Evolutionary conservation across 2,329 filamentous ascomycete genomes (phyloP).

Genomic region (Hysterium pulicare): DNA sequence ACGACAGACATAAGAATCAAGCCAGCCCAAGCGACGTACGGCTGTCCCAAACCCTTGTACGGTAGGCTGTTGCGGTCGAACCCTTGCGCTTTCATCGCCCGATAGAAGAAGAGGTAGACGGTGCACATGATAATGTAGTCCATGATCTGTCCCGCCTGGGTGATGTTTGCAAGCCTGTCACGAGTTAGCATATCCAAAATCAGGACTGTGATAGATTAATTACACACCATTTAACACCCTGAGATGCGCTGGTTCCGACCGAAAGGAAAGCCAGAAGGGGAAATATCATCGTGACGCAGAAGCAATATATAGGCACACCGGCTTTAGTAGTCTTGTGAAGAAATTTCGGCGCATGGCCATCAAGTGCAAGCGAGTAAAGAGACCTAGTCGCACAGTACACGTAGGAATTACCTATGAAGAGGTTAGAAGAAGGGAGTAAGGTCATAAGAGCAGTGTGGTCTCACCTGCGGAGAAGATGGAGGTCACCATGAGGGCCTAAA

Average conservation of each 20-base stretch:
- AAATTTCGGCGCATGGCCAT: slow-evolving; percentile 53
- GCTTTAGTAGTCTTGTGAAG: slow-evolving; percentile 58
- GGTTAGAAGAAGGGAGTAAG: too few species aligned
- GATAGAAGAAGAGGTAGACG: slow-evolving; percentile 60
- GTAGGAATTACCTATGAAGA: too few species aligned
- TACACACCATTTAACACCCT: slow-evolving; percentile 70
- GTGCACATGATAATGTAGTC: slow-evolving; percentile 50
- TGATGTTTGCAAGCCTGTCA: slow-evolving; percentile 71
- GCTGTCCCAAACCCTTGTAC: slow-evolving; percentile 47
- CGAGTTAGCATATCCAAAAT: too few species aligned
- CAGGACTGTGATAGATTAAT: too few species aligned
- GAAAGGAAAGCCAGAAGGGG: slow-evolving; percentile 71
- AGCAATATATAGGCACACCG: slow-evolving; percentile 72
- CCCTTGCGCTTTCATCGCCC: slow-evolving; percentile 47
- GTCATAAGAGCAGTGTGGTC: too few species aligned
- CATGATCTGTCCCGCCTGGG: too few species aligned
- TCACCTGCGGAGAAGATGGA: slow-evolving; percentile 56
- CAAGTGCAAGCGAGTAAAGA: slow-evolving; percentile 52
- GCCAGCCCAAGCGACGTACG: slow-evolving; percentile 51
- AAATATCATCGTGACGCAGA: slow-evolving; percentile 63
- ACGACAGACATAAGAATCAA: slow-evolving; percentile 49
- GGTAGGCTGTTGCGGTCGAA: slow-evolving; percentile 50
- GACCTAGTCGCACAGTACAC: slow-evolving; percentile 53
- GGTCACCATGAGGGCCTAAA: slow-evolving; percentile 52
- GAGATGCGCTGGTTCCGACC: slow-evolving; percentile 61